Evolutionary conservation across 2,329 filamentous ascomycete species (phyloP).

Genomic region (Gnomoniopsis sp.): DNA sequence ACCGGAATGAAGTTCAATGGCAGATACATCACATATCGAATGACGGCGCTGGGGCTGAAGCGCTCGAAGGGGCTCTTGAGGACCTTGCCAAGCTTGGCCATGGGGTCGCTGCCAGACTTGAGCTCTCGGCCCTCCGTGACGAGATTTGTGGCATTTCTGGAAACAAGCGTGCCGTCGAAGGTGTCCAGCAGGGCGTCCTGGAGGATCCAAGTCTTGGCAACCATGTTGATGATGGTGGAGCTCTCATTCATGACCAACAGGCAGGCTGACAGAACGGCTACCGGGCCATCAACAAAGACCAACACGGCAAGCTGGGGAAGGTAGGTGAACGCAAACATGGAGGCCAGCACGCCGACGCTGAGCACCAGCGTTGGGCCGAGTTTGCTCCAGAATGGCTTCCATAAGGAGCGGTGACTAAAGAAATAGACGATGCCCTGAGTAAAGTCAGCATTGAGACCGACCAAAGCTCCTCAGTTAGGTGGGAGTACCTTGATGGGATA

Average conservation of each 20-base stretch:
- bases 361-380: slow-evolving; percentile 63
- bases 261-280: slow-evolving; percentile 70
- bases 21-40: slow-evolving; percentile 80
- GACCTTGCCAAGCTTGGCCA: slow-evolving; percentile 54
- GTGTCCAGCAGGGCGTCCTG: slow-evolving; percentile 82
- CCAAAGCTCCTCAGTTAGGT: not conserved
- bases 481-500: slow-evolving; percentile 62
- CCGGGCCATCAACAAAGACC: slow-evolving; percentile 78
- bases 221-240: slow-evolving; percentile 52
- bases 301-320: slow-evolving; percentile 79
- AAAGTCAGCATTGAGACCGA: not conserved
- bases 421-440: slow-evolving; percentile 60
- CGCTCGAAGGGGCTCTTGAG: slow-evolving; percentile 55
- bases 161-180: slow-evolving; percentile 71
- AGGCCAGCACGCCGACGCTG: slow-evolving; percentile 66
- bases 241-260: slow-evolving; percentile 65
- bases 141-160: slow-evolving; percentile 51
- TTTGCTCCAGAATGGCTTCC: slow-evolving; percentile 55
- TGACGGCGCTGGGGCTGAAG: slow-evolving; percentile 58
- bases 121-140: slow-evolving; percentile 74
- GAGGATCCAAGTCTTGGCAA: slow-evolving; percentile 70
- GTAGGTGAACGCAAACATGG: slow-evolving; percentile 89
- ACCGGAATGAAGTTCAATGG: slow-evolving; percentile 92
- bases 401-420: slow-evolving; percentile 50
- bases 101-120: slow-evolving; percentile 56